These are phyloP conservation scores for Priceomyces carsonii DNA, from an alignment of 805 yeast species.

Conservation along the genomic window DNA sequence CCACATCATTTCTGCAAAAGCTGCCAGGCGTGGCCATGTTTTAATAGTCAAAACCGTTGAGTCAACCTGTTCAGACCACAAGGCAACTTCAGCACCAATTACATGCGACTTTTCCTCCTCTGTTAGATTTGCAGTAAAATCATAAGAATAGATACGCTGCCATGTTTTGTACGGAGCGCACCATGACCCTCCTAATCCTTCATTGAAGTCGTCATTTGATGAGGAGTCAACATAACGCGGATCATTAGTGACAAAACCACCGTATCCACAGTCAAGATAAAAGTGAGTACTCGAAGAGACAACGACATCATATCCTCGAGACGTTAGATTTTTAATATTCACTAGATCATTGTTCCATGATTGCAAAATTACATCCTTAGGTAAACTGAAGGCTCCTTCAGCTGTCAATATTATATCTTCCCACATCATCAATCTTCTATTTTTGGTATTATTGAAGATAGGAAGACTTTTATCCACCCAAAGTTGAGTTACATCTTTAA, in stretches of 20 bases:
- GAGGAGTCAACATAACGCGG: conserved; percentile 27
- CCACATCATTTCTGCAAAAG: conserved; percentile 42
- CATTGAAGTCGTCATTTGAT: conserved; percentile 24
- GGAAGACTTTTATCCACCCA: conserved; percentile 37
- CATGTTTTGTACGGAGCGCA: conserved; percentile 46
- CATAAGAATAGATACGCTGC: conserved; percentile 41
- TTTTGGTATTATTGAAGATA: conserved; percentile 22
- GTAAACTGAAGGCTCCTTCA: conserved; percentile 24
- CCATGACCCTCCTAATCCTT: conserved; percentile 40
- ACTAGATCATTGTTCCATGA: conserved; percentile 26
- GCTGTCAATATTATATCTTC: conserved; percentile 32
- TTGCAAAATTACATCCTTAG: conserved; percentile 35
- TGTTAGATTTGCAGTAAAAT: conserved; percentile 31
- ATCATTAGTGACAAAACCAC: conserved; percentile 37
- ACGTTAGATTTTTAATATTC: conserved; percentile 27
- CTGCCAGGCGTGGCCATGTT: conserved; percentile 43
- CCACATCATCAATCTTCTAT: conserved; percentile 39
- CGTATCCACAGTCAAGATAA: conserved; percentile 44
- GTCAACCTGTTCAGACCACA: conserved; percentile 43
- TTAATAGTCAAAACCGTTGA: conserved; percentile 26
- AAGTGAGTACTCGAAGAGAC: conserved; percentile 32
- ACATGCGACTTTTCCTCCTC: conserved; percentile 27
- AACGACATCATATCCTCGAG: conserved; percentile 37
- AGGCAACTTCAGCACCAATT: conserved; percentile 39
- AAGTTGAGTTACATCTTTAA: conserved; percentile 28